Percentiles rank a stretch among this genome's conserved stretches.
Evolutionary conservation across 2,329 filamentous ascomycete genomes (phyloP).

Genomic region (Ophioceras dolichostomum): DNA sequence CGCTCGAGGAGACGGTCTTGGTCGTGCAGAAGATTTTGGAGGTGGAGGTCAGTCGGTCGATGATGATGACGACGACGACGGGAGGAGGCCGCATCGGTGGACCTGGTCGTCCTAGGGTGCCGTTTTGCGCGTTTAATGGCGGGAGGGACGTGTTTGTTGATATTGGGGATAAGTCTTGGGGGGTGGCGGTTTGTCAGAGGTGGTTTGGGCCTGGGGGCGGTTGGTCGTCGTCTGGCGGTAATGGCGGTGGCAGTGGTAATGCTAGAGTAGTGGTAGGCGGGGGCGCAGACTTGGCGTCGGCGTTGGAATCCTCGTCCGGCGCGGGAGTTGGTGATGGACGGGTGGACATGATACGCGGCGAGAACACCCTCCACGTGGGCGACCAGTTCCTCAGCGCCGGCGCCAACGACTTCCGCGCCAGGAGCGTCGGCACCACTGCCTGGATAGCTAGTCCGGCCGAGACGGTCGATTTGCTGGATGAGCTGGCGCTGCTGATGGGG

Average conservation of each 20-base stretch:
- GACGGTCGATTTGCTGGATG: slow-evolving; percentile 81
- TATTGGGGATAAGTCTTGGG: slow-evolving; percentile 96
- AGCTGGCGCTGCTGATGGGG: slow-evolving; percentile 52
- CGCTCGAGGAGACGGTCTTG: slow-evolving; percentile 88
- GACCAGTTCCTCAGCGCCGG: slow-evolving; percentile 95
- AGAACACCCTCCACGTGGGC: slow-evolving; percentile 83
- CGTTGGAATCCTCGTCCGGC: too few species aligned
- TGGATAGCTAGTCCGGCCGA: slow-evolving; percentile 93
- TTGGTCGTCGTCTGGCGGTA: slow-evolving; percentile 2
- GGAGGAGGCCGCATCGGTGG: too few species aligned
- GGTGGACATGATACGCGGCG: slow-evolving; percentile 61
- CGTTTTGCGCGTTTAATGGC: slow-evolving; percentile 97
- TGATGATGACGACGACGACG: too few species aligned
- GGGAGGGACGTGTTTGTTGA: slow-evolving; percentile 97
- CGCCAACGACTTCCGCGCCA: slow-evolving; percentile 93
- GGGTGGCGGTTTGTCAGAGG: slow-evolving; percentile 81
- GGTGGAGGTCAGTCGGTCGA: too few species aligned
- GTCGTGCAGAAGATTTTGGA: slow-evolving; percentile 90
- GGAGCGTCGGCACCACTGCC: slow-evolving; percentile 83
- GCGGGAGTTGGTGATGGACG: too few species aligned
- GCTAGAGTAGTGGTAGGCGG: background rate
- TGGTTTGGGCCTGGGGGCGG: slow-evolving; percentile 58
- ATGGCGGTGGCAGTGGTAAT: background rate
- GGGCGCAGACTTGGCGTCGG: slow-evolving; percentile 7
- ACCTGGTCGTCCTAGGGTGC: too few species aligned